A percentile compares a stretch with the other conserved stretches of the same genome.
Conservation (phyloP, 306 rosid genomes). For the Vigna radiata region DNA sequence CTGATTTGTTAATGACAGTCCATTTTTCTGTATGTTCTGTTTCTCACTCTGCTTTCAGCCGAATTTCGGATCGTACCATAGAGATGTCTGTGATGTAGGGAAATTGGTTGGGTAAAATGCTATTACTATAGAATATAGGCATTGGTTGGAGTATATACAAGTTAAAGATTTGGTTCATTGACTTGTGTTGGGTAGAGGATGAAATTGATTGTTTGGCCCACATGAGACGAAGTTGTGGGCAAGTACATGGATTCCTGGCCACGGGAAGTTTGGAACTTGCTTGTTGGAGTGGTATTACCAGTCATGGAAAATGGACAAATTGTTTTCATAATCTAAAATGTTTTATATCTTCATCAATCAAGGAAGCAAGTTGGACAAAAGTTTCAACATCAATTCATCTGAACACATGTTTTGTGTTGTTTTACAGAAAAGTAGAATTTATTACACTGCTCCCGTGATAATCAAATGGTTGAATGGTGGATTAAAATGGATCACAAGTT, state of each 20-base stretch:
- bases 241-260: not conserved
- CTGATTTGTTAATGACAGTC: not conserved
- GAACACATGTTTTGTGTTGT: not conserved
- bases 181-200: not conserved
- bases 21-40: not conserved
- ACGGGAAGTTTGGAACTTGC: not conserved
- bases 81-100: not conserved
- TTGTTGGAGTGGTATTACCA: not conserved
- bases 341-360: not conserved
- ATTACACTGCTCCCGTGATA: not conserved
- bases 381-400: not conserved
- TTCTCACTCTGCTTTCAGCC: not conserved
- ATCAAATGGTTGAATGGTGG: too few relatives aligned
- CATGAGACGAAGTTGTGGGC: not conserved
- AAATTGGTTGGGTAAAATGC: not conserved
- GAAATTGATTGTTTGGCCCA: slow-evolving; percentile 26
- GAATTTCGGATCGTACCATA: not conserved
- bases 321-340: not conserved
- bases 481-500: too few relatives aligned
- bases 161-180: not conserved
- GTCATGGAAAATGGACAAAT: slow-evolving; percentile 12
- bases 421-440: not conserved
- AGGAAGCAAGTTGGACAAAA: not conserved
- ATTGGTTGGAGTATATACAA: not conserved
- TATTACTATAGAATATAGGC: not conserved